A percentile compares a stretch with the other conserved stretches of the same genome.
phyloP scores from a whole-genome alignment of 176 grass and related monocot species.

The Thinopyrum elongatum region DNA sequence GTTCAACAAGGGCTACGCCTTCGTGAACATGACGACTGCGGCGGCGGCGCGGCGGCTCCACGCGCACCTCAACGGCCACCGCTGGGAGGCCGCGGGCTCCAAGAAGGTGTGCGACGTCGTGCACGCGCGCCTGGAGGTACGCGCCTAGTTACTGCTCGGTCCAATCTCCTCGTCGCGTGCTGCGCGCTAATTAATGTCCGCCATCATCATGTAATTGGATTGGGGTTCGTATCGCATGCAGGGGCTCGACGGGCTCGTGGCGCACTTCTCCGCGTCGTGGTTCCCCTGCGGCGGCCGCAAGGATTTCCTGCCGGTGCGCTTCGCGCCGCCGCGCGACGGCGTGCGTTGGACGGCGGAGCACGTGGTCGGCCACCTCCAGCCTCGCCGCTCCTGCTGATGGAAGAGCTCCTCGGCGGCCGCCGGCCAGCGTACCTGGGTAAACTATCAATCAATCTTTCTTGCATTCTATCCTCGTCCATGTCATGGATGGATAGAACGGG shows the following conservation, averaged over 20 bases:
- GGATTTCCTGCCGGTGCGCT: conserved; percentile 46
- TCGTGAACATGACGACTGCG: conserved; percentile 51
- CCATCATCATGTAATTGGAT: no score
- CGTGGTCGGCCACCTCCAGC: conserved; percentile 6
- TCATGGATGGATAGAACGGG: conserved; percentile 55
- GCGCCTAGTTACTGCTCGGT: background rate
- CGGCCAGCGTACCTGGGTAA: background rate
- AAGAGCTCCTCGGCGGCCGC: background rate
- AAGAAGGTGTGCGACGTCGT: conserved; percentile 52
- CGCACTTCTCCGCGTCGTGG: conserved; percentile 20
- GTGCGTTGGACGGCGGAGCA: background rate
- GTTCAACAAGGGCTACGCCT: conserved; percentile 6
- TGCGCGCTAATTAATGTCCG: background rate
- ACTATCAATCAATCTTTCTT: conserved; percentile 23
- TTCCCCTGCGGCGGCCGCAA: conserved; percentile 5
- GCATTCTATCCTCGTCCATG: conserved; percentile 15
- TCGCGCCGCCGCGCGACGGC: conserved; percentile 49
- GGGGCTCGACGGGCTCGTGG: conserved; percentile 5
- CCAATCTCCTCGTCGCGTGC: background rate
- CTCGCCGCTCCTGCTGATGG: background rate
- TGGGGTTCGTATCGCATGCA: background rate
- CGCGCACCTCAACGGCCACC: conserved; percentile 13
- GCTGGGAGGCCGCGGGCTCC: conserved; percentile 20
- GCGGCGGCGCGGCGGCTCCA: conserved; percentile 41
- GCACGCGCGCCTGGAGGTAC: conserved; percentile 45